Conservation (phyloP, 2,329 filamentous ascomycete genomes). For the Fusarium mundagurra region DNA sequence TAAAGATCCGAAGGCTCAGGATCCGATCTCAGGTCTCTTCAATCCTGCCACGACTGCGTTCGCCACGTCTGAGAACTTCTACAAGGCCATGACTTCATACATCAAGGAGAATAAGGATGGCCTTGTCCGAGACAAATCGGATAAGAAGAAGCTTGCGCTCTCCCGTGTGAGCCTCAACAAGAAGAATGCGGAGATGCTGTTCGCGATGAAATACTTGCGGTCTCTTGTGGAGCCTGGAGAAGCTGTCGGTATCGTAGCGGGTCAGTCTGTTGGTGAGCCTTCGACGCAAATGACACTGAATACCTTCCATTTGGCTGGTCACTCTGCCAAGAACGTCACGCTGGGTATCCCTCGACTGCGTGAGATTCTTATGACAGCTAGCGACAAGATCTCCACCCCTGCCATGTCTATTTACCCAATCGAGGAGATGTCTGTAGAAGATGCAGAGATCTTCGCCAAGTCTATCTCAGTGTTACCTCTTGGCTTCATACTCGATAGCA, state of each 20-base stretch:
- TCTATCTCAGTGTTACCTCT: slow-evolving; percentile 88
- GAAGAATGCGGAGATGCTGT: slow-evolving; percentile 83
- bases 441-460: slow-evolving; percentile 86
- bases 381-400: slow-evolving; percentile 87
- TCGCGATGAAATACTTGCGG: slow-evolving; percentile 91
- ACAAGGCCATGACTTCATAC: slow-evolving; percentile 76
- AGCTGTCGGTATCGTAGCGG: slow-evolving; percentile 95
- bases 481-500: slow-evolving; percentile 83
- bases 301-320: slow-evolving; percentile 98
- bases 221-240: slow-evolving; percentile 95
- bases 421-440: slow-evolving; percentile 72
- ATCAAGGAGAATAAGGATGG: slow-evolving; percentile 78
- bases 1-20: slow-evolving; percentile 67
- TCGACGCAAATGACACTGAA: slow-evolving; percentile 99
- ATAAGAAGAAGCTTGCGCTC: slow-evolving; percentile 42
- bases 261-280: slow-evolving; percentile 95
- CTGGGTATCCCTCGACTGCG: slow-evolving; percentile 95
- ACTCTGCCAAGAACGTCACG: slow-evolving; percentile 98
- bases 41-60: slow-evolving; percentile 83
- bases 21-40: slow-evolving; percentile 78
- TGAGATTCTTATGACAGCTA: slow-evolving; percentile 99
- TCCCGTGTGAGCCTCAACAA: slow-evolving; percentile 61
- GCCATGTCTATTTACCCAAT: slow-evolving; percentile 86
- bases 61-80: slow-evolving; percentile 90
- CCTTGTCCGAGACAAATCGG: slow-evolving; percentile 60